Base-by-base conservation (phyloP, 179 eudicot species). In the Vitellaria paradoxa region DNA sequence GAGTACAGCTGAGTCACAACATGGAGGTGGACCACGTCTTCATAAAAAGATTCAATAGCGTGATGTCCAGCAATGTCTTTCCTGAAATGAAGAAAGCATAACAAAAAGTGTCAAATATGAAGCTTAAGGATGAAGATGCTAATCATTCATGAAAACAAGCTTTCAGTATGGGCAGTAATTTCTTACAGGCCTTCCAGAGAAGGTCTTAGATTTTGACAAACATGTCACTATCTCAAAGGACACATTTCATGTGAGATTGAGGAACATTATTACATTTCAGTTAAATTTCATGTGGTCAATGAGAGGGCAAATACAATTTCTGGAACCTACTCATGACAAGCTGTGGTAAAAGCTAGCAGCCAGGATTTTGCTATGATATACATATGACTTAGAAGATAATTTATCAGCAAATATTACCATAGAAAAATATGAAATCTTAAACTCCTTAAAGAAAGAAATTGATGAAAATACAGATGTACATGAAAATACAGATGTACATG, bases 11-110 rank as follows among this genome's bases (percentile, higher is more conserved):
- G 56, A 70, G 62, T 69, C 55, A 53, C 84, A 77, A 93, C 98
- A 90, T 93, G 97, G 73, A 93, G 89, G 56, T 85, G 80, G 65
- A 89, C 97, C 77, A 93, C 94, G 75, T 89, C 83, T 71, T 83
- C 83, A 85, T 88, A 94, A 74, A 91, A 91, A n/a, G 87, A 77
- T 78, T 80, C 87, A 78, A 93, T 84, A 78, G 94, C 82, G 76
- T 37, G 82, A 77, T 78, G 83, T 71, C 94, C 94, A 81, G 83
- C 83, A 76, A 93, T 72, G 87, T 94, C 98, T 78, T 89, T 84
- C 92, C 98, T 94, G 90, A 76, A 85, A 83, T 49, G 7, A 23
- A 77, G 53, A 40, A 77, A 74, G 24, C 42, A 30, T 20, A 71
- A 37, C 7, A 23, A 20, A 72, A 64, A 64, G 75, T 47, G 49